Percentiles rank a stretch among this genome's conserved stretches.
These are phyloP conservation scores for Suhomyces choctaworum DNA, from an alignment of 1,139 yeast species.

Conservation along the genomic window DNA sequence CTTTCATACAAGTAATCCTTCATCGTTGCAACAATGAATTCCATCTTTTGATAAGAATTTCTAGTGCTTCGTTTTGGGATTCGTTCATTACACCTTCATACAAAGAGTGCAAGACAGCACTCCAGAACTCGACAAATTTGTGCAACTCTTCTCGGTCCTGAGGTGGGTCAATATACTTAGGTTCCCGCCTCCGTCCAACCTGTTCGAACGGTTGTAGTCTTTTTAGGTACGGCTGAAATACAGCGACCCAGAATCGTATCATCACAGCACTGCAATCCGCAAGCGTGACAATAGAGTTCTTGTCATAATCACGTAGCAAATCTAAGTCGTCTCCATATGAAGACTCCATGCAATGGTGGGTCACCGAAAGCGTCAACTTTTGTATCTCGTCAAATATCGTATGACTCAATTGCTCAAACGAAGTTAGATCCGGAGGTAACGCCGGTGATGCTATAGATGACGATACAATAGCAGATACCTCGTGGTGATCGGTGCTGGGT, in stretches of 20 bases:
- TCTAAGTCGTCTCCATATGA: constrained; percentile 62
- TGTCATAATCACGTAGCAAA: constrained; percentile 48
- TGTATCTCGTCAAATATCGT: constrained; percentile 40
- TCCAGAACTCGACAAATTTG: constrained; percentile 56
- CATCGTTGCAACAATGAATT: too few relatives aligned
- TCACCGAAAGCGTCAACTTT: constrained; percentile 42
- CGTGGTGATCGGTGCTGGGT: not conserved
- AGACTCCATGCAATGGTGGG: constrained; percentile 53
- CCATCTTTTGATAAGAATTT: constrained; percentile 45
- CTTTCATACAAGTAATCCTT: too few relatives aligned
- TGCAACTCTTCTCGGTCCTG: constrained; percentile 24
- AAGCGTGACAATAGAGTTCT: constrained; percentile 33
- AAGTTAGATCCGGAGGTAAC: not conserved
- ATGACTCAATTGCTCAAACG: not conserved
- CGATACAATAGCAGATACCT: not conserved
- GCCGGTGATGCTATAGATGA: not conserved
- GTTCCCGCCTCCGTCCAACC: constrained; percentile 22
- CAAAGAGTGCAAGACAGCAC: constrained; percentile 38
- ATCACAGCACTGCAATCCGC: constrained; percentile 45
- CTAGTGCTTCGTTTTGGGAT: constrained; percentile 40
- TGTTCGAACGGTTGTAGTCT: constrained; percentile 30
- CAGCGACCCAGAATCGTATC: constrained; percentile 55
- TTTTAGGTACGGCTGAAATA: constrained; percentile 47
- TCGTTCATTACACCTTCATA: constrained; percentile 41
- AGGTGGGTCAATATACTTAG: constrained; percentile 32